phyloP scores from a whole-genome alignment of 228 moss, liverwort and hornwort genomes.

The Sphagnum magellanicum region DNA sequence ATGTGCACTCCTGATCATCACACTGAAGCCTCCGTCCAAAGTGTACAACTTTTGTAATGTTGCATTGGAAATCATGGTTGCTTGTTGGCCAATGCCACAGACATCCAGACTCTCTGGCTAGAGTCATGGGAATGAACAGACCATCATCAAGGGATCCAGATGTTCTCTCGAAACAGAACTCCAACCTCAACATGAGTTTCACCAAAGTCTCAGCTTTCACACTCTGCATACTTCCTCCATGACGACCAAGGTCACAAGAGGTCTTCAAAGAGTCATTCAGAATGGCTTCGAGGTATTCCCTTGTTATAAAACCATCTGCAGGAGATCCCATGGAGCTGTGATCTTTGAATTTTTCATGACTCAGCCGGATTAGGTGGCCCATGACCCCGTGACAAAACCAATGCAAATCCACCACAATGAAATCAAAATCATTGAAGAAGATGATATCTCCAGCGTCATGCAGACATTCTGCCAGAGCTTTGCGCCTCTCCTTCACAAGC shows the following conservation, averaged over 20 bases:
- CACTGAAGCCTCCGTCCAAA: not conserved
- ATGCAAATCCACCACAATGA: slow-evolving; percentile 3
- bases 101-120: not conserved
- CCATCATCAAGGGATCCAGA: not conserved
- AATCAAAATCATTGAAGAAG: slow-evolving; percentile 1
- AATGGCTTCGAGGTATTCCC: not conserved
- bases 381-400: slow-evolving; percentile 1
- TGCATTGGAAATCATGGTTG: too few relatives aligned
- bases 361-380: not conserved
- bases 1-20: not conserved
- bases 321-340: too few relatives aligned
- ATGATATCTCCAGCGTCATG: slow-evolving; percentile 11
- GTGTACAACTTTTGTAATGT: not conserved
- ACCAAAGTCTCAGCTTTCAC: not conserved
- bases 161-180: not conserved
- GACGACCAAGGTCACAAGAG: not conserved
- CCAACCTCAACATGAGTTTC: not conserved
- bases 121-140: not conserved
- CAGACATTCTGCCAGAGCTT: not conserved
- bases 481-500: not conserved
- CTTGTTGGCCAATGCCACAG: not conserved
- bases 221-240: not conserved
- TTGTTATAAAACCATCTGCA: not conserved
- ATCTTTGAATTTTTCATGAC: not conserved
- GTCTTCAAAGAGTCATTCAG: not conserved